These are phyloP conservation scores for Leptomonas seymouri DNA, from an alignment of 208 protist genomes.

Conservation along the genomic window DNA sequence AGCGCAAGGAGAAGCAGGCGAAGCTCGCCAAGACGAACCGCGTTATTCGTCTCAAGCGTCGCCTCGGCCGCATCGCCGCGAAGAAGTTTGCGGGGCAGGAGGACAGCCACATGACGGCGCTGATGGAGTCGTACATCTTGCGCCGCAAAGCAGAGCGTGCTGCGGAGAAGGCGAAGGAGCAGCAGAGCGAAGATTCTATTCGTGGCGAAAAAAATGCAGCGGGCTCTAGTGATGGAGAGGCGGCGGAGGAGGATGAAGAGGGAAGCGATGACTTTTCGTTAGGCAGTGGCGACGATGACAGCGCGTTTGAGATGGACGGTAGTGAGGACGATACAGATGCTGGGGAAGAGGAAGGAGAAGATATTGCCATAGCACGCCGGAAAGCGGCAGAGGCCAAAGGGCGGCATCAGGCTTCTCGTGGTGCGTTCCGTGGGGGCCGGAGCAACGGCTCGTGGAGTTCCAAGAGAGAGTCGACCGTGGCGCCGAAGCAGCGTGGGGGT, in stretches of 20 bases:
- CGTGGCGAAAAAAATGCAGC: constrained; percentile 2
- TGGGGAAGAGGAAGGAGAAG: constrained; percentile 14
- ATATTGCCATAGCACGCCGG: constrained; percentile 2
- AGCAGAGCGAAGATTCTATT: constrained; percentile 27
- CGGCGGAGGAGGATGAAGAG: constrained; percentile 15
- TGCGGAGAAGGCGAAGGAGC: constrained; percentile 43
- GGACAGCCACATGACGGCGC: constrained; percentile 75
- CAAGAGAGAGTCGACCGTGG: background rate
- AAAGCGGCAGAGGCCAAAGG: constrained; percentile 10
- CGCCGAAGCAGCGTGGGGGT: background rate
- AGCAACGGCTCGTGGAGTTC: constrained; percentile 5
- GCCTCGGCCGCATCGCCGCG: constrained; percentile 52
- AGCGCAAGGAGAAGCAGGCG: constrained; percentile 59
- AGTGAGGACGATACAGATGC: background rate
- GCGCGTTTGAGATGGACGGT: constrained; percentile 20
- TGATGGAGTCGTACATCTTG: constrained; percentile 88
- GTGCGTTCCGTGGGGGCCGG: constrained; percentile 1
- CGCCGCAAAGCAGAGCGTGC: constrained; percentile 80
- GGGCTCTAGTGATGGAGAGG: constrained; percentile 1
- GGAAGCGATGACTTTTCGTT: constrained; percentile 12
- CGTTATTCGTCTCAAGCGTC: constrained; percentile 63
- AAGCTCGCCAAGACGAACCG: constrained; percentile 68
- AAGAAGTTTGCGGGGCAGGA: constrained; percentile 63
- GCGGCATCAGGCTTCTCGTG: constrained; percentile 5
- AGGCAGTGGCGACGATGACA: constrained; percentile 16